Evolutionary conservation across 371 early-diverging fungal genomes (phyloP), one percentile per base, ranked within the genome.

Genomic region (Cokeromyces recurvatus): DNA sequence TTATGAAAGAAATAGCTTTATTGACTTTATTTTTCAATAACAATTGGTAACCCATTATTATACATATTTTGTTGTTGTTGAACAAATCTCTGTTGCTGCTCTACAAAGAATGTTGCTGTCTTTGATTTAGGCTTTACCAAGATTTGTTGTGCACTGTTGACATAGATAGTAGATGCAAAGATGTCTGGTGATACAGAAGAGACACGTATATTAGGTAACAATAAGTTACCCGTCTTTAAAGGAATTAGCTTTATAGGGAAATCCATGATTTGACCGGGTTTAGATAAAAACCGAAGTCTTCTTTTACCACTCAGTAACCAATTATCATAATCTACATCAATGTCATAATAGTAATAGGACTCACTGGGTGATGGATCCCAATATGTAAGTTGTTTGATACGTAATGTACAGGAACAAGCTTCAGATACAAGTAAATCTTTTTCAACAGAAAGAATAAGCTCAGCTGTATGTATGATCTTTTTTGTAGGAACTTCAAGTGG

Each of bases 261-360:
- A 36, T 74, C 78, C 20, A 67, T 53, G 1, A 59, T 66, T 41
- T 76, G 62, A 17, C 74, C 84, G 32, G 77, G 72, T 78, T 84
- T 78, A 23, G 81, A 75, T 10, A 40, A 40, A 51, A 88, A 82
- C 4, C 78, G 59, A 31, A 78, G 52, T 38, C 82, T 77, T 45
- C 77, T 69, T 53, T 82, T 79, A 5, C 89, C 89, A 12, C 83
- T 66, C 5, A 89, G 50, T 8, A 87, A 42, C 88, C 88, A 89
- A 51, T 80, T 78, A 27, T 79, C 79, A 52, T 82, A 82, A 43
- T 85, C 82, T 1, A 80, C 79, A 46, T 79, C 66, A 47, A 89
- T 71, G n/a, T 85, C 85, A 46, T 84, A 86, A 45, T 57, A 72
- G 38, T 82, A 78, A 8, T 77, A 74, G 34, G 64, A 29, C n/a